Percentiles rank a stretch among this genome's conserved stretches.
Conservation (phyloP, 495 filamentous ascomycete species). For the Parachaetomium inaequale region DNA sequence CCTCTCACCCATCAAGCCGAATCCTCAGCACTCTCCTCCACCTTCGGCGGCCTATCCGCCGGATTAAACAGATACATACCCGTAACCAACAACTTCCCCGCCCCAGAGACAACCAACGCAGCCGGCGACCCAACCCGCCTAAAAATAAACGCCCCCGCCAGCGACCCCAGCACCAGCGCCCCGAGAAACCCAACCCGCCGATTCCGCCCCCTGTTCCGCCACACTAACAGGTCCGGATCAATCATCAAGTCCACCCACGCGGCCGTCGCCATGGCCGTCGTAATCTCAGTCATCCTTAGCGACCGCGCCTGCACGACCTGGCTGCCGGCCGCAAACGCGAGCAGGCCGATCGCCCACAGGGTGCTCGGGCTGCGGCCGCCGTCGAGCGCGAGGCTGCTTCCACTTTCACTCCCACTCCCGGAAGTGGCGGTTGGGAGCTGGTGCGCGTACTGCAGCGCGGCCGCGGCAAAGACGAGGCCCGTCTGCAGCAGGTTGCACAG, state of each 20-base stretch:
- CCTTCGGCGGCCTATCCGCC: conserved; percentile 32
- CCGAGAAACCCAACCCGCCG: conserved; percentile 50
- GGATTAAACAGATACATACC: conserved; percentile 44
- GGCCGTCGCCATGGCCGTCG: conserved; percentile 65
- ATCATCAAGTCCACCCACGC: conserved; percentile 60
- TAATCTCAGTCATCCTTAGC: conserved; percentile 58
- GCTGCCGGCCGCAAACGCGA: conserved; percentile 55
- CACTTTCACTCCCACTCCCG: too few relatives aligned
- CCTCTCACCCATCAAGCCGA: conserved; percentile 14
- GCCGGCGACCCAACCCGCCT: conserved; percentile 39
- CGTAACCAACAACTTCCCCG: conserved; percentile 45
- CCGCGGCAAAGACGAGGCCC: conserved; percentile 50
- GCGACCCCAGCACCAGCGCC: conserved; percentile 48
- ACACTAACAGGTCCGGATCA: conserved; percentile 44
- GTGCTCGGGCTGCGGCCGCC: conserved; percentile 31
- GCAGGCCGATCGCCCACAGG: conserved; percentile 44
- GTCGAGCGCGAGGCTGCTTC: conserved; percentile 20
- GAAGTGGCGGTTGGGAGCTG: conserved; percentile 14
- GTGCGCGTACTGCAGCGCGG: conserved; percentile 44
- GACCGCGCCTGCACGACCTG: conserved; percentile 57
- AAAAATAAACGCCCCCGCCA: conserved; percentile 52
- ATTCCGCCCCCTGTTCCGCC: conserved; percentile 50
- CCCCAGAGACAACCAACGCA: conserved; percentile 41
- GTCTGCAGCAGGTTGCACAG: conserved; percentile 53
- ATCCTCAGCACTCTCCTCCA: conserved; percentile 20